Conservation (phyloP, 768 basidiomycete genomes). For the Leucocoprinus sp. region DNA sequence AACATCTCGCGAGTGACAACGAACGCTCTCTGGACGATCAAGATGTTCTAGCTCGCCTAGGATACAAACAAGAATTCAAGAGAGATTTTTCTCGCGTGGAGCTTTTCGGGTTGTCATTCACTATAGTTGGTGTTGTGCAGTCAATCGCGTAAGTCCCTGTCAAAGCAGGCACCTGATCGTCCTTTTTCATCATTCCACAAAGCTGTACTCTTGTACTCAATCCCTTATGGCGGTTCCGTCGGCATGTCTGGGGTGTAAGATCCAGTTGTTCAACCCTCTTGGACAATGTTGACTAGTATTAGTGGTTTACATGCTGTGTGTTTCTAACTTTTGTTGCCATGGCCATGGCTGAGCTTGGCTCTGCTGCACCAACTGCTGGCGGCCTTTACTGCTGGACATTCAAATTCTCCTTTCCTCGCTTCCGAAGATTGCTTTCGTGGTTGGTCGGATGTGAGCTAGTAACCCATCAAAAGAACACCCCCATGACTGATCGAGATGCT, state of each 20-base stretch:
- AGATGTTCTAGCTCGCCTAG: constrained; percentile 29
- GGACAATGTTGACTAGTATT: not conserved
- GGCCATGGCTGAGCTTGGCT: constrained; percentile 63
- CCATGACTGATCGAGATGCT: not conserved
- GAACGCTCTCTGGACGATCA: constrained; percentile 19
- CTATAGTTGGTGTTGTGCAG: constrained; percentile 57
- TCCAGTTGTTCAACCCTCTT: not conserved
- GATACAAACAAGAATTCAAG: constrained; percentile 45
- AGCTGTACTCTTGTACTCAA: constrained; percentile 40
- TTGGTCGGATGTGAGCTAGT: constrained; percentile 41
- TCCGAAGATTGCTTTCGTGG: constrained; percentile 42
- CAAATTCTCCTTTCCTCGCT: constrained; percentile 32
- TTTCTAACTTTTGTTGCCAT: constrained; percentile 58
- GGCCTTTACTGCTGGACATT: constrained; percentile 54
- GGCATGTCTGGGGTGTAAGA: constrained; percentile 65
- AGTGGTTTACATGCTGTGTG: constrained; percentile 60
- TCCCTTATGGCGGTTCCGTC: constrained; percentile 61
- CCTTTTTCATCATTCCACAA: not conserved
- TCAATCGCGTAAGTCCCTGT: constrained; percentile 42
- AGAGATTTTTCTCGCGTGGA: constrained; percentile 43
- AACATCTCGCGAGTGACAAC: constrained; percentile 1
- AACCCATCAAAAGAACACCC: not conserved
- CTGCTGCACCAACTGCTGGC: constrained; percentile 64
- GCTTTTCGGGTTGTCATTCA: constrained; percentile 65
- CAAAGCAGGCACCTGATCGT: not conserved